Conservation (phyloP, 805 yeast species). For the Lachancea sp. region DNA sequence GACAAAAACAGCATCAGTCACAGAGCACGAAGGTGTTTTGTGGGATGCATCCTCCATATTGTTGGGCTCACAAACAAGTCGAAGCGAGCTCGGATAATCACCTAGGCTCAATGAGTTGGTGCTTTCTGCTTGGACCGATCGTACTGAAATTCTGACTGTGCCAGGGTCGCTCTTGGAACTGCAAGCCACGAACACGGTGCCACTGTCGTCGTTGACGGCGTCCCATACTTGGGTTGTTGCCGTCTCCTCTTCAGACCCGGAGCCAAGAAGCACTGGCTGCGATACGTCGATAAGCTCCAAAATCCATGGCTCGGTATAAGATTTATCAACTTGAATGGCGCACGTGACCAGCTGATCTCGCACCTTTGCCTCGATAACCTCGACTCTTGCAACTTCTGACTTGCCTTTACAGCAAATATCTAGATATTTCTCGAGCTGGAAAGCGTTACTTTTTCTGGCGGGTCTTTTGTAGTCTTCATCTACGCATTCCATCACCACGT, state of each 20-base stretch:
- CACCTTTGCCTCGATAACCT: neutral
- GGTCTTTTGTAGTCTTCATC: conserved; percentile 18
- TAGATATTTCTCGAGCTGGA: conserved; percentile 1
- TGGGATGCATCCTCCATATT: too few species aligned
- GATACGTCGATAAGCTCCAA: conserved; percentile 1
- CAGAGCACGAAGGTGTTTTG: too few species aligned
- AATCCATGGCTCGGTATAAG: conserved; percentile 4
- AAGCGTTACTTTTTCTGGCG: neutral
- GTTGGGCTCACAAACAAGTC: too few species aligned
- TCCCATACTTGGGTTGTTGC: neutral
- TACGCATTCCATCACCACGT: conserved; percentile 15
- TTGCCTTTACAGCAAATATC: neutral
- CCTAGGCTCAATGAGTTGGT: too few species aligned
- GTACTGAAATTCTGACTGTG: neutral
- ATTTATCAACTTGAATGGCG: neutral
- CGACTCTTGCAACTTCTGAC: neutral
- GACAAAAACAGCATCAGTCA: too few species aligned
- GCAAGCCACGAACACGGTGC: neutral
- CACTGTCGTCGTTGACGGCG: neutral
- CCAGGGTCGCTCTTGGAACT: neutral
- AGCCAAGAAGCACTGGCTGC: too few species aligned
- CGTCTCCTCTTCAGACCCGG: neutral
- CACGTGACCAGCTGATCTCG: conserved; percentile 1
- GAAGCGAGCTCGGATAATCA: too few species aligned
- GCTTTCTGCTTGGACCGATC: too few species aligned